Percentiles rank a stretch among this genome's conserved stretches.
Evolutionary conservation across 768 basidiomycete species (phyloP).

Genomic region (Cyathus striatus): DNA sequence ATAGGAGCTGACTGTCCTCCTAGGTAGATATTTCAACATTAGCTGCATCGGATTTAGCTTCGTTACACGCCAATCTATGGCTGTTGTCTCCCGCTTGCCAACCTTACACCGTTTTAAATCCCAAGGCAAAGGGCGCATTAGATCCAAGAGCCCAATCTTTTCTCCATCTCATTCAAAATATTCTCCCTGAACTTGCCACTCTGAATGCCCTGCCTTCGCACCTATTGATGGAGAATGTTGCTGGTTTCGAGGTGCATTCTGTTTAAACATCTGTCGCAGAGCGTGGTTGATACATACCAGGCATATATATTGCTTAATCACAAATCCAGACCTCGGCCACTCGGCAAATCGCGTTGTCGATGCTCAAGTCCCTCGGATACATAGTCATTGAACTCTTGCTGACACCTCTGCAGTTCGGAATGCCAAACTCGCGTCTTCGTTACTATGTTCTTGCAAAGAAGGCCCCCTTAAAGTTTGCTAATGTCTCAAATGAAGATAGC

Average conservation of each 20-base stretch:
- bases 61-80: conserved; percentile 59
- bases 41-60: conserved; percentile 38
- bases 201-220: conserved; percentile 44
- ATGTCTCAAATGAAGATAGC: conserved; percentile 8
- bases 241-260: conserved; percentile 70
- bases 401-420: conserved; percentile 73
- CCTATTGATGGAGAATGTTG: conserved; percentile 76
- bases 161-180: conserved; percentile 56
- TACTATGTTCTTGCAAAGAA: conserved; percentile 75
- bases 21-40: conserved; percentile 62
- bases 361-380: conserved; percentile 53
- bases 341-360: conserved; percentile 46
- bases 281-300: neutral
- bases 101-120: conserved; percentile 78
- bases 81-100: conserved; percentile 81
- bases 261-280: conserved; percentile 2
- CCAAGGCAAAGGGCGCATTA: conserved; percentile 58
- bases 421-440: conserved; percentile 77
- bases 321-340: conserved; percentile 58
- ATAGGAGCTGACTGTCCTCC: conserved; percentile 1
- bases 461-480: conserved; percentile 31
- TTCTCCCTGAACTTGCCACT: conserved; percentile 55
- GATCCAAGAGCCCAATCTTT: conserved; percentile 79
- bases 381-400: conserved; percentile 55
- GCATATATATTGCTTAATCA: neutral